Evolutionary conservation across 75 land plant genomes (phyloP), one percentile per base, ranked within the genome.

Genomic region (Ceratopteris richardii): DNA sequence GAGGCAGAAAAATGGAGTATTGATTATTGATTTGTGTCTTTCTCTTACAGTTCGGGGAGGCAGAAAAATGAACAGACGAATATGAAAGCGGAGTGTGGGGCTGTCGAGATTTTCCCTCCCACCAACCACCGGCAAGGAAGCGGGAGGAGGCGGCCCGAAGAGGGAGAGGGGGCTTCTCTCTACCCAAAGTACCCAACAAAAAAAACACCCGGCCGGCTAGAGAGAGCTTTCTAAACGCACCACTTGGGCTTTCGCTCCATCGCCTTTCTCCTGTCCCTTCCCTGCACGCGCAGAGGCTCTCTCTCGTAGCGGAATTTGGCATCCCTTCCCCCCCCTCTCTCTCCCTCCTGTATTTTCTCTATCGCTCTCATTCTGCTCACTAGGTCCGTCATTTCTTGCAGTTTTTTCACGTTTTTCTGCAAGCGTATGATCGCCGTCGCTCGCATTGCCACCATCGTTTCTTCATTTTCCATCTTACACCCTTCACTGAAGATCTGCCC

Each of bases 41-140:
- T n/a, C n/a, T n/a, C n/a, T n/a, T n/a, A n/a, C n/a, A n/a, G n/a
- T n/a, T n/a, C n/a, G n/a, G n/a, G n/a, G n/a, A n/a, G n/a, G n/a
- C n/a, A n/a, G n/a, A n/a, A n/a, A n/a, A n/a, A n/a, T n/a, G n/a
- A n/a, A n/a, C n/a, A n/a, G n/a, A n/a, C n/a, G n/a, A n/a, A n/a
- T n/a, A n/a, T n/a, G n/a, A n/a, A n/a, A n/a, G n/a, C n/a, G n/a
- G n/a, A n/a, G n/a, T n/a, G n/a, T n/a, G n/a, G 37, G 9, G 37
- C 37, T 4, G 9, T 4, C 37, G 37, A 33, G 37, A 5, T 52
- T 26, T 52, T 52, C 54, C 54, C 29, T 52, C 54, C 54, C 29
- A 24, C 54, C 54, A 46, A 46, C 54, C 54, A 24, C 54, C 54
- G 54, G 13, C 42, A 40, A 10, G 9, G 42, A 9, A 40, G 42